Evolutionary conservation across 176 grass and related monocot species (phyloP).

Genomic region (Eleusine indica): DNA sequence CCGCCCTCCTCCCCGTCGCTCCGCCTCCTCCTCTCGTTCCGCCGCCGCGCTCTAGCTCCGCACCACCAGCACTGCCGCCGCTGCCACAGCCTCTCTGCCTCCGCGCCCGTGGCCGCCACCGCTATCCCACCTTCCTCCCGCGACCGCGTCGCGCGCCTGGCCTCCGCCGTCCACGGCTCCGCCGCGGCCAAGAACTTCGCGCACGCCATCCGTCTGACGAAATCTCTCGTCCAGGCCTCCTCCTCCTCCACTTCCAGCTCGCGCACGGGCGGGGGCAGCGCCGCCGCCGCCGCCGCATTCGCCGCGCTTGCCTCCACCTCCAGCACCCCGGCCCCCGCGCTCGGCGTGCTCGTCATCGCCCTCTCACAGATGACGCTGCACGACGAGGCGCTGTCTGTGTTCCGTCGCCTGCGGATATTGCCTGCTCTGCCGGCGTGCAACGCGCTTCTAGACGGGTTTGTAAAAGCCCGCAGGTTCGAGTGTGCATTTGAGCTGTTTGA

Average conservation of each 20-base stretch:
- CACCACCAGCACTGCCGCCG: not conserved
- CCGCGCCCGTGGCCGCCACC: not conserved
- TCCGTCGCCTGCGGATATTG: slow-evolving; percentile 35
- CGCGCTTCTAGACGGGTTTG: slow-evolving; percentile 45
- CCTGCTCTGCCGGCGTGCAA: slow-evolving; percentile 48
- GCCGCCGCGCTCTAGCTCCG: slow-evolving; percentile 12
- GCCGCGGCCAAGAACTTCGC: slow-evolving; percentile 44
- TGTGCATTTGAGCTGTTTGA: slow-evolving; percentile 51
- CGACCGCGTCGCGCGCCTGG: slow-evolving; percentile 30
- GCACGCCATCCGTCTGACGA: slow-evolving; percentile 63
- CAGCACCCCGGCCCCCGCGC: slow-evolving; percentile 30
- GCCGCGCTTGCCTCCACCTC: slow-evolving; percentile 43
- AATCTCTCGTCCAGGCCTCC: slow-evolving; percentile 49
- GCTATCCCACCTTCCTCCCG: not conserved
- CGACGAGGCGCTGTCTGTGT: slow-evolving; percentile 46
- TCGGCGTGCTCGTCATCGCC: slow-evolving; percentile 54
- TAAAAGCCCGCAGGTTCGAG: slow-evolving; percentile 32
- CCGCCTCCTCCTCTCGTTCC: slow-evolving; percentile 41
- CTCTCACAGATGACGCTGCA: slow-evolving; percentile 51
- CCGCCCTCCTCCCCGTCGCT: slow-evolving; percentile 23
- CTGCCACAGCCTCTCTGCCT: slow-evolving; percentile 12
- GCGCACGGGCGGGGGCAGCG: not conserved
- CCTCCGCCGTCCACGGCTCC: slow-evolving; percentile 38
- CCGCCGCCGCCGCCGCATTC: slow-evolving; percentile 25
- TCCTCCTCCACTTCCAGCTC: not conserved